Evolutionary conservation across 192 early-diverging fungal genomes (phyloP).

Genomic region (Dispira simplex): DNA sequence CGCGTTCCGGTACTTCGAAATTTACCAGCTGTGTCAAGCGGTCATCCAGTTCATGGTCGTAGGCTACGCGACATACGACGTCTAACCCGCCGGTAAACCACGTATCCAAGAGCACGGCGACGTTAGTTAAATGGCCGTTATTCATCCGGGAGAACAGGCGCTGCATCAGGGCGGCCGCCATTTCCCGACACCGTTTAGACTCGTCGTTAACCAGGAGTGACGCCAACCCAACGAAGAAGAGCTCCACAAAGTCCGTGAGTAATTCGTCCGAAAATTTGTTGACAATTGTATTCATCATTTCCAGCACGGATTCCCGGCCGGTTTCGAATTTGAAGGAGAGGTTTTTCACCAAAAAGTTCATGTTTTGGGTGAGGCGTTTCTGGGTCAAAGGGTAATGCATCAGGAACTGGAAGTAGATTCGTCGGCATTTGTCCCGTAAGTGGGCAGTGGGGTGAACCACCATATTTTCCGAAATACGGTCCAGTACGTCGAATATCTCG

Average conservation of each 20-base stretch:
- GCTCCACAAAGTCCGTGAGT: conserved; percentile 56
- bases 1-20: no score
- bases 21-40: conserved; percentile 9
- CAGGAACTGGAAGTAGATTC: conserved; percentile 76
- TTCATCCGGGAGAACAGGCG: conserved; percentile 19
- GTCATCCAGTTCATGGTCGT: background rate
- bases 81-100: background rate
- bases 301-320: conserved; percentile 81
- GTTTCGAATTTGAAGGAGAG: conserved; percentile 81
- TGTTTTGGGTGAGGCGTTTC: conserved; percentile 60
- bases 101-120: background rate
- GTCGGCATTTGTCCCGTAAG: conserved; percentile 70
- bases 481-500: conserved; percentile 91
- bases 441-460: conserved; percentile 67
- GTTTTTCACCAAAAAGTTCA: conserved; percentile 82
- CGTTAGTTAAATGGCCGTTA: background rate
- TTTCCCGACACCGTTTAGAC: conserved; percentile 79
- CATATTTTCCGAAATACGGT: conserved; percentile 62
- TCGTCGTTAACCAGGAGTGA: conserved; percentile 85
- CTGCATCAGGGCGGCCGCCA: conserved; percentile 63
- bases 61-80: background rate
- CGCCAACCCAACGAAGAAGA: conserved; percentile 74
- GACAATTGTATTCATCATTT: conserved; percentile 68
- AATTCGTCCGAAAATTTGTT: conserved; percentile 63
- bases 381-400: conserved; percentile 91